These are phyloP conservation scores for Hypericum androsaemum DNA, from an alignment of 345 rosid genomes.

Conservation along the genomic window DNA sequence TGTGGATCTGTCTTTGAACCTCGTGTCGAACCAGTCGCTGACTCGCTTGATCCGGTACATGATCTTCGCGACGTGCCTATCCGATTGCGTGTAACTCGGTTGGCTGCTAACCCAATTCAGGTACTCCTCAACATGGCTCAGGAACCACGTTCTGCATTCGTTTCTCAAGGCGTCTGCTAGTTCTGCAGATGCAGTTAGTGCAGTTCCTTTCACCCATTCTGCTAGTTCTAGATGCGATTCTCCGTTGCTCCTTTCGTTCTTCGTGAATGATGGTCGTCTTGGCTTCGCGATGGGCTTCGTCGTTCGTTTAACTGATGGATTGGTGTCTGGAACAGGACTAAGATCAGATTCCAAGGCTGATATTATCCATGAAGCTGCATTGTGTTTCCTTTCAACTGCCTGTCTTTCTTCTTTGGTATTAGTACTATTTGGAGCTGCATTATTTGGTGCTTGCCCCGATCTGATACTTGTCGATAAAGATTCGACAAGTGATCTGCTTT, in stretches of 20 bases:
- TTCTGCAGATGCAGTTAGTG: slow-evolving; percentile 20
- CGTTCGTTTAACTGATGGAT: background rate
- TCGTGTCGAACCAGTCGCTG: slow-evolving; percentile 50
- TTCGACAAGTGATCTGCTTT: slow-evolving; percentile 32
- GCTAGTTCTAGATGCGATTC: slow-evolving; percentile 14
- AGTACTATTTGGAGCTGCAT: slow-evolving; percentile 8
- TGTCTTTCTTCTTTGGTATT: slow-evolving; percentile 22
- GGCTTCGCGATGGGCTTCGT: slow-evolving; percentile 9
- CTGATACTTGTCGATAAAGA: slow-evolving; percentile 16
- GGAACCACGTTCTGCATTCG: slow-evolving; percentile 41
- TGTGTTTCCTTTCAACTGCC: slow-evolving; percentile 36
- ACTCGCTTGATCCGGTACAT: slow-evolving; percentile 54
- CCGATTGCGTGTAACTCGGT: slow-evolving; percentile 21
- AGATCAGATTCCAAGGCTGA: slow-evolving; percentile 56
- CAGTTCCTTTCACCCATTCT: slow-evolving; percentile 29
- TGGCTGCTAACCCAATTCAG: slow-evolving; percentile 32
- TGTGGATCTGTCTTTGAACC: slow-evolving; percentile 9
- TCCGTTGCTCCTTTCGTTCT: slow-evolving; percentile 15
- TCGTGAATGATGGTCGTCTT: slow-evolving; percentile 12
- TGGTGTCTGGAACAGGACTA: slow-evolving; percentile 15
- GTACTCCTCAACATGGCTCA: slow-evolving; percentile 45
- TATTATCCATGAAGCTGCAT: slow-evolving; percentile 47
- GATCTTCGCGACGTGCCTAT: slow-evolving; percentile 31
- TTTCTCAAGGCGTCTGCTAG: slow-evolving; percentile 32
- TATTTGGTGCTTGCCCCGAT: slow-evolving; percentile 12